phyloP scores from a whole-genome alignment of 2,329 filamentous ascomycete species.

The Aspergillus chevalieri region DNA sequence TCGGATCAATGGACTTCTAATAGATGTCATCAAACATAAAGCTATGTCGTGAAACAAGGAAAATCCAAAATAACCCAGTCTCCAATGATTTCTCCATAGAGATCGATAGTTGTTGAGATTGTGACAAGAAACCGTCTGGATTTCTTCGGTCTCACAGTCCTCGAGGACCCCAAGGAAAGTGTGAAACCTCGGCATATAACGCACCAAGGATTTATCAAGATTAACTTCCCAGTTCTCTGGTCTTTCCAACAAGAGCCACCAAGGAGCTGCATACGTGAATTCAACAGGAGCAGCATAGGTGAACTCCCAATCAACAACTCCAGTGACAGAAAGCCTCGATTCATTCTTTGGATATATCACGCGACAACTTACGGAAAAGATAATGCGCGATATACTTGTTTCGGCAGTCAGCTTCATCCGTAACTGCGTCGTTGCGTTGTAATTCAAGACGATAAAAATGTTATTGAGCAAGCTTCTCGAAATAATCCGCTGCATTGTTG shows the following conservation, averaged over 20 bases:
- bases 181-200: constrained; percentile 17
- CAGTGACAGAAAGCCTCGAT: constrained; percentile 8
- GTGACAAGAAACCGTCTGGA: constrained; percentile 10
- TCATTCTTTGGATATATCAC: constrained; percentile 3
- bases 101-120: constrained; percentile 16
- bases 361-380: constrained; percentile 1
- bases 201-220: constrained; percentile 17
- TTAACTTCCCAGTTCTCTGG: constrained; percentile 20
- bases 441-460: constrained; percentile 20
- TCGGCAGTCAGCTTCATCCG: neutral
- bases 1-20: constrained; percentile 22
- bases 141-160: constrained; percentile 17
- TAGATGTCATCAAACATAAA: constrained; percentile 26
- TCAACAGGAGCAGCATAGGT: constrained; percentile 16
- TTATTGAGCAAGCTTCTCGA: constrained; percentile 18
- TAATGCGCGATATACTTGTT: neutral
- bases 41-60: constrained; percentile 18
- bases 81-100: constrained; percentile 20
- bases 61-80: constrained; percentile 24
- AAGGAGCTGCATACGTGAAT: constrained; percentile 16
- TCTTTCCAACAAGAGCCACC: constrained; percentile 18
- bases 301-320: constrained; percentile 20
- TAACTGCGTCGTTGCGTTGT: constrained; percentile 22
- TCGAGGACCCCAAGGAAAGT: constrained; percentile 20
- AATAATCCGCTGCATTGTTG: constrained; percentile 19